phyloP scores from a whole-genome alignment of 1,284 basidiomycete genomes.

The Anthracocystis panici-leucophaei region DNA sequence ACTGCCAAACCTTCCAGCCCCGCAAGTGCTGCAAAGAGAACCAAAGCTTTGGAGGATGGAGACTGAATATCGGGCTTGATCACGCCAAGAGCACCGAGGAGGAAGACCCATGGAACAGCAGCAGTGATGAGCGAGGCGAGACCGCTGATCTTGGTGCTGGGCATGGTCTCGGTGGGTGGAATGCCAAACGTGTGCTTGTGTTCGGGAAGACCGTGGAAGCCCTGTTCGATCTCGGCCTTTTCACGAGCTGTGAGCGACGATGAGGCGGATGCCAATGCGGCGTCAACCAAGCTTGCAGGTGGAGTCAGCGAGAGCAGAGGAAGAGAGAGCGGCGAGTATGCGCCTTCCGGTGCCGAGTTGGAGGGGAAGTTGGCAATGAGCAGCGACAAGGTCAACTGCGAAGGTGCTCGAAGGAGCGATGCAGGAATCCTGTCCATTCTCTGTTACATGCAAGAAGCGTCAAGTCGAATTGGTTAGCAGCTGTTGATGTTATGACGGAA shows the following conservation, averaged over 20 bases:
- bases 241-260: conserved; percentile 23
- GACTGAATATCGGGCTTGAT: conserved; percentile 28
- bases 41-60: conserved; percentile 24
- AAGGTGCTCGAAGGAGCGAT: conserved; percentile 20
- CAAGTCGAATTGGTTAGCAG: neutral
- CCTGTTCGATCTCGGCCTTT: conserved; percentile 46
- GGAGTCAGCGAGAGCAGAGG: conserved; percentile 36
- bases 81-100: conserved; percentile 32
- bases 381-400: conserved; percentile 40
- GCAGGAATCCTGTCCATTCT: conserved; percentile 47
- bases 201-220: conserved; percentile 43
- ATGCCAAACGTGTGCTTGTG: conserved; percentile 58
- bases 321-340: conserved; percentile 34
- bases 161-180: conserved; percentile 60
- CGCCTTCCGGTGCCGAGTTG: conserved; percentile 30
- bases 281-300: conserved; percentile 20
- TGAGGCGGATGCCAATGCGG: conserved; percentile 15
- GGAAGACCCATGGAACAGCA: conserved; percentile 51
- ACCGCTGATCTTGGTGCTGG: conserved; percentile 47
- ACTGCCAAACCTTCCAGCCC: conserved; percentile 53
- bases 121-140: conserved; percentile 50
- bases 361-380: conserved; percentile 50
- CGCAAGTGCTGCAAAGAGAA: conserved; percentile 39
- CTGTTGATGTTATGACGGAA: neutral
- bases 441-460: conserved; percentile 5